Base-by-base conservation (phyloP, 139 green algal genomes). In the Chlamydomonas sphaeroides region DNA sequence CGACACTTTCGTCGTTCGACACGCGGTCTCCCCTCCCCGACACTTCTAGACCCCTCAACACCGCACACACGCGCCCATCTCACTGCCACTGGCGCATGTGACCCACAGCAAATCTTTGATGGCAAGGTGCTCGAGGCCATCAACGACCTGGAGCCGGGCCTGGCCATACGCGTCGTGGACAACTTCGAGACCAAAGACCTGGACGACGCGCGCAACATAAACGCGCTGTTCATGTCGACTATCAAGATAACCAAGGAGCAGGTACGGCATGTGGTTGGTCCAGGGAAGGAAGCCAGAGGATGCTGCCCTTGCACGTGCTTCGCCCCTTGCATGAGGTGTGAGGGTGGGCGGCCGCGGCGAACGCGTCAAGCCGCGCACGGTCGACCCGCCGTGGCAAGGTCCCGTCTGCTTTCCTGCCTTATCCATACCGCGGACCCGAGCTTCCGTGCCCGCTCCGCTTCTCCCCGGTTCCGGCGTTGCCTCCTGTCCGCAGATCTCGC, bases 151-250 rank as follows among this genome's bases (percentile, higher is more conserved):
- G 75, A 85, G 11, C n/a, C 57, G 25, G 48, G 32, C 30, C 25
- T 84, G 23, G 81, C 75, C 2, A n/a, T 86, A 17, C 49, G 65
- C 26, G 82, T 80, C 28, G 26, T 92, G 0, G 84, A 88, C 41
- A 71, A 81, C 57, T 88, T 92, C 23, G 74, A 80, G n/a, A 23
- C 35, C 61, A 83, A 85, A 72, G 88, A 92, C 62, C 80, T 92
- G 57, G 59, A 59, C 25, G 88, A 88, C 28, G 68, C 87, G 2
- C 85, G 88, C 83, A 88, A 86, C 83, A 35, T 85, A 20, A 78
- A 72, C 5, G 85, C 85, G 26, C 80, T 89, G 14, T 85, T 92
- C 42, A 88, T 90, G 84, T 57, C 88, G 26, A 82, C 77, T 28
- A 75, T 75, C 49, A 84, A 84, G 36, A 61, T 75, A 10, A 70